Conservation (phyloP, 2,329 filamentous ascomycete genomes). For the Colletotrichum brevisporum region DNA sequence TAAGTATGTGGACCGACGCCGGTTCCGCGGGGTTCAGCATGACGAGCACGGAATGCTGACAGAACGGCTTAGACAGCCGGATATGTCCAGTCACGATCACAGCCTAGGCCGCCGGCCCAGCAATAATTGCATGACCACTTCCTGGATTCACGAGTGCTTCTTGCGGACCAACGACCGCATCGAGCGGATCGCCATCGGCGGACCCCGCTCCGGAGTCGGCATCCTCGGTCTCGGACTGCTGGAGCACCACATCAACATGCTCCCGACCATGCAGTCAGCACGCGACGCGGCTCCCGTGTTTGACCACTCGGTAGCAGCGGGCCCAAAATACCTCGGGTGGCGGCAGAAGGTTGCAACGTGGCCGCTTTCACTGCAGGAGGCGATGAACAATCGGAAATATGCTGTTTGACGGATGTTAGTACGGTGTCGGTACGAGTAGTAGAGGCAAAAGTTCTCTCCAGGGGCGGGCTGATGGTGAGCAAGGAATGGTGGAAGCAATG, state of each 20-base stretch:
- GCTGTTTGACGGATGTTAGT: constrained; percentile 15
- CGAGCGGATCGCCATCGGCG: constrained; percentile 49
- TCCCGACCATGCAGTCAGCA: constrained; percentile 45
- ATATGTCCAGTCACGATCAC: constrained; percentile 45
- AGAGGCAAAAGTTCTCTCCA: constrained; percentile 11
- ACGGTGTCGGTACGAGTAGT: neutral
- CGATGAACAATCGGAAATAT: constrained; percentile 26
- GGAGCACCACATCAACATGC: constrained; percentile 48
- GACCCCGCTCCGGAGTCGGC: constrained; percentile 44
- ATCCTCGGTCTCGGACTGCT: constrained; percentile 47
- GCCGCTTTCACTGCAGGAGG: constrained; percentile 47
- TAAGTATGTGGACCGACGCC: constrained; percentile 7
- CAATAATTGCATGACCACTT: constrained; percentile 1
- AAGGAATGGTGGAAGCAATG: constrained; percentile 4
- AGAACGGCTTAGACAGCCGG: constrained; percentile 13
- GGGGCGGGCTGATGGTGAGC: constrained; percentile 1
- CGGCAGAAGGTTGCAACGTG: constrained; percentile 50
- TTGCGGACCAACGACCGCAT: constrained; percentile 43
- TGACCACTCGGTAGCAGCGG: constrained; percentile 23
- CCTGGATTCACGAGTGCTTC: constrained; percentile 35
- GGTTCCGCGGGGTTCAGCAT: neutral
- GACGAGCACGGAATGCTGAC: constrained; percentile 8
- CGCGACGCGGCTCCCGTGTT: constrained; percentile 48
- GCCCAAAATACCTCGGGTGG: constrained; percentile 43
- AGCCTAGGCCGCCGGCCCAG: constrained; percentile 23